Evolutionary conservation across 768 basidiomycete genomes (phyloP).

Genomic region (Mycena belliarum): DNA sequence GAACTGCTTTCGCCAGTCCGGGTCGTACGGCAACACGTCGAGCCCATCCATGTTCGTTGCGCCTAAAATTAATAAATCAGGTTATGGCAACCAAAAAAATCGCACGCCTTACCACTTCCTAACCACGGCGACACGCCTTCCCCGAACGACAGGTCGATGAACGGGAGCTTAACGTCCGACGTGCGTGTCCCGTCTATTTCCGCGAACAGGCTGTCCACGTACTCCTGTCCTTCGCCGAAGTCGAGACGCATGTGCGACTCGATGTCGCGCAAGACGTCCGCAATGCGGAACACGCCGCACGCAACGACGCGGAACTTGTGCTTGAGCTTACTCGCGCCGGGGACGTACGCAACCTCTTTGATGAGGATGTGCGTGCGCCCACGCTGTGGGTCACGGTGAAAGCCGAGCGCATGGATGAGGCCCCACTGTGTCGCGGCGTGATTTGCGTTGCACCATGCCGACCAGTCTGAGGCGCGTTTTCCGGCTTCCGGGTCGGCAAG

Average conservation of each 20-base stretch:
- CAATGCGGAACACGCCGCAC: constrained; percentile 26
- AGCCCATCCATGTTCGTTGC: background rate
- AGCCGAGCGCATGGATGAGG: constrained; percentile 24
- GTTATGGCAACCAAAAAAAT: background rate
- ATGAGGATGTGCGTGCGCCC: constrained; percentile 30
- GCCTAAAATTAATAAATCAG: background rate
- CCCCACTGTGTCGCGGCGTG: constrained; percentile 17
- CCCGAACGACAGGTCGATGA: constrained; percentile 2
- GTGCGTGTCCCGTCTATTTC: background rate
- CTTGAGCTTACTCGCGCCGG: constrained; percentile 21
- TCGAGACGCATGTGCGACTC: constrained; percentile 21
- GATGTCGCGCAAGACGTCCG: constrained; percentile 26
- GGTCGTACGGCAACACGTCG: constrained; percentile 12
- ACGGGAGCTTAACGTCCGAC: background rate
- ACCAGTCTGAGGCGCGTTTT: constrained; percentile 24
- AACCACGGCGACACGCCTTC: background rate
- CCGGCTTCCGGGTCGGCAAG: constrained; percentile 14
- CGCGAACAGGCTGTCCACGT: constrained; percentile 18
- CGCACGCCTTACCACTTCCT: background rate
- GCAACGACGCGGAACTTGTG: constrained; percentile 24
- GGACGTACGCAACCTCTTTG: constrained; percentile 24
- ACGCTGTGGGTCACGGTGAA: constrained; percentile 27
- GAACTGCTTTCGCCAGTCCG: constrained; percentile 23
- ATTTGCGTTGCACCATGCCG: constrained; percentile 21
- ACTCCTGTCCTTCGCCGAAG: constrained; percentile 24